Base-by-base conservation (phyloP, 345 rosid genomes). In the Boechera divaricarpa region DNA sequence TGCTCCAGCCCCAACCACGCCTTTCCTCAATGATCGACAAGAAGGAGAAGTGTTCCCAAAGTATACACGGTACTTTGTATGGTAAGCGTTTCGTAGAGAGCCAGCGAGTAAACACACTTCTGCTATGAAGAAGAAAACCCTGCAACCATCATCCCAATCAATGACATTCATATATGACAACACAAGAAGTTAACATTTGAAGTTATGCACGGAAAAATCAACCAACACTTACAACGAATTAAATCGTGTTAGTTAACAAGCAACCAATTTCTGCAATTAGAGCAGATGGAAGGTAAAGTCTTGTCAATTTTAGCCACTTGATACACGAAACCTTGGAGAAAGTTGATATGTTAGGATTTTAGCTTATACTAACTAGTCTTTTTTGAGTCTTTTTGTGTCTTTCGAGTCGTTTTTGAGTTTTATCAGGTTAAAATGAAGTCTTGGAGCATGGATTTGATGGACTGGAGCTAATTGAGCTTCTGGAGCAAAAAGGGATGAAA, bases 1-100 rank as follows among this genome's bases (percentile, higher is more conserved):
- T 51, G 98, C 98, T 71, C 93, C 97, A n/a, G 97, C 90, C 1
- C 92, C 95, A 47, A 92, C 92, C 29, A 92, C 83, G 1, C 98
- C 96, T 81, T 92, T 94, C 67, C 98, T 89, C 72, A 94, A 13
- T 12, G 74, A 71, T 67, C 79, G 58, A 69, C 97, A 95, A 8
- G 97, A 79, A 6, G 78, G 82, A 2, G 84, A 41, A 2, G 63
- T 10, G 33, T 53, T 72, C 0, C 81, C 60, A 35, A 85, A 59
- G 68, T 76, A 38, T 7, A 72, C 72, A 41, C 82, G 82, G 83
- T 87, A 92, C 69, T 82, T 92, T 82, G 98, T 86, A 82, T 92
- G 97, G 82, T 92, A 88, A 5, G 98, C 98, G 28, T 90, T 95
- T 31, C 88, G 74, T 42, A 90, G 92, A 0, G 98, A 90, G 47